Base-by-base conservation (phyloP, 371 early-diverging fungal genomes). In the Mucor piriformis region DNA sequence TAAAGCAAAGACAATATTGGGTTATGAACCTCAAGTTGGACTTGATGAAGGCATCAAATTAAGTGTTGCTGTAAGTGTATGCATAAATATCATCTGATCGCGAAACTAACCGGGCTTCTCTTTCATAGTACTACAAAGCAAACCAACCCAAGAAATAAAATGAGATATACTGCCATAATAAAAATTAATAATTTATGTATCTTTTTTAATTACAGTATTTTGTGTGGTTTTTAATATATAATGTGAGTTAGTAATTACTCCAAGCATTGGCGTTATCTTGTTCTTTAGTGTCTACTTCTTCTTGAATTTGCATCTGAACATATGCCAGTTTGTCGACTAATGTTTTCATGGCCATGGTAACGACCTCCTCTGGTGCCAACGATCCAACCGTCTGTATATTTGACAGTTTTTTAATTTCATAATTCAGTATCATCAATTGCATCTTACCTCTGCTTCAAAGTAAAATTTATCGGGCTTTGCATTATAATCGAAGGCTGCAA, bases 391-490 rank as follows among this genome's bases (percentile, higher is more conserved):
- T 88, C 86, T 85, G 63, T 12, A 27, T 13, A 15, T 24, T 16
- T 25, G 27, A 27, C 23, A 25, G 13, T 42, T 24, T 24, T 21
- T 12, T 24, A n/a, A 42, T 18, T 29, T 8, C 18, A 42, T 18
- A 18, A 42, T 18, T n/a, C 16, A 40, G 40, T 16, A 16, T 3
- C 16, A 16, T 16, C 4, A 6, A 8, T 16, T 21, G 27, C 15
- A 37, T 46, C 12, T 40, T 79, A 88, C 86, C 83, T 98, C 96
- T 35, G 95, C 84, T 49, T 84, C 87, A 66, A 96, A 89, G 66
- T 97, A 97, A 64, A 94, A 97, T 65, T 79, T 77, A 37, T 91
- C 87, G 2, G 95, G 93, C 66, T 90, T 89, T 34, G 91, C 93
- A 32, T 87, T 88, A 64, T 84, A 94, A 72, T 96, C 96, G 59